Evolutionary conservation across 2,329 filamentous ascomycete genomes (phyloP), one percentile per base, ranked within the genome.

Genomic region (Alternaria triticimaculans): DNA sequence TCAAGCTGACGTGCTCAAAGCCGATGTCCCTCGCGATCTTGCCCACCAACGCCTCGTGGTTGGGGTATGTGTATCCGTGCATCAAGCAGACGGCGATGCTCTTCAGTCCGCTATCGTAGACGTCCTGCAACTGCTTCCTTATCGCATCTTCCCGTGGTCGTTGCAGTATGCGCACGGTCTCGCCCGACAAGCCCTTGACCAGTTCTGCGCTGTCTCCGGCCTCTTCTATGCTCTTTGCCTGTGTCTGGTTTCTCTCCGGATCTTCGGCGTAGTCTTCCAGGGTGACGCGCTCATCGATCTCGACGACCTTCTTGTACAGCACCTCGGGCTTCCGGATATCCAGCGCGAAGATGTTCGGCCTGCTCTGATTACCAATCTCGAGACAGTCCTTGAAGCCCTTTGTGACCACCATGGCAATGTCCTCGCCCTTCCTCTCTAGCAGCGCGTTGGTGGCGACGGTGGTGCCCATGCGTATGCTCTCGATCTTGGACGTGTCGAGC

Each of bases 391-490:
- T 90, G 84, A 97, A 97, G 0, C 94, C 94, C 69, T 89, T 90
- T 1, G 93, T 97, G 11, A 96, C 92, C 1, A 97, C 88, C 80
- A 97, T 87, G 14, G 92, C 94, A 76, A 96, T 95, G 71, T 88
- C 89, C 82, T 97, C 94, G 51, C 94, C 94, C 80, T 97, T 97
- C 62, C 94, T 86, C 80, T 97, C 94, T 3, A 97, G 85, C 60
- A 97, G 82, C 0, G 94, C 94, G 79, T 97, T 97, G 1, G 94
- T 97, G 10, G 94, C 94, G 12, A 97, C 94, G 0, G 94, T 97
- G 2, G 94, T 97, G 48, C 94, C 94, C 94, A 97, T 97, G 51
- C 94, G 90, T 77, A 97, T 97, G 59, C 92, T 94, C 71, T 96
- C 92, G 71, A 97, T 96, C 74, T 89, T 83, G 18, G 89, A 88